phyloP scores from a whole-genome alignment of 352 stramenopile genomes.

The Pseudoperonospora humuli region DNA sequence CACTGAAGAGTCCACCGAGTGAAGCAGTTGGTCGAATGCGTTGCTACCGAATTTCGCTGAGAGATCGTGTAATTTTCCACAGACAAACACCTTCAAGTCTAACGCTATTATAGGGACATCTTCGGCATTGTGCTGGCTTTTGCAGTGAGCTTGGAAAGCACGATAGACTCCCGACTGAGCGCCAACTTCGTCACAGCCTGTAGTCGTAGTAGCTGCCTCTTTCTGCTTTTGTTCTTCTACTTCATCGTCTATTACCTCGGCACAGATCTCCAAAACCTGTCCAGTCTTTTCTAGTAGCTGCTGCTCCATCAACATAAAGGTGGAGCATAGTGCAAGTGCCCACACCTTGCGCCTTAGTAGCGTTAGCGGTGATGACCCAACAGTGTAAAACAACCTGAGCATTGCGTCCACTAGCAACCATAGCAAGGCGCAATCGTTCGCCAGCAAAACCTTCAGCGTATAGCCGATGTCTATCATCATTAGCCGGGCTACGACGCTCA shows the following conservation, averaged over 20 bases:
- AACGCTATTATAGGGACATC: slow-evolving; percentile 30
- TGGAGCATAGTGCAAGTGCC: slow-evolving; percentile 42
- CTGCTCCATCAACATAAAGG: slow-evolving; percentile 32
- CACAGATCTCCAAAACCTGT: slow-evolving; percentile 55
- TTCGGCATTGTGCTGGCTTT: slow-evolving; percentile 23
- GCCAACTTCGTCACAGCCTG: slow-evolving; percentile 7
- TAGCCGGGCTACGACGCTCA: slow-evolving; percentile 49
- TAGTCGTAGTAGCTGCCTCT: slow-evolving; percentile 1
- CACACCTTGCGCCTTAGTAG: slow-evolving; percentile 60
- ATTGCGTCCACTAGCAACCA: slow-evolving; percentile 44
- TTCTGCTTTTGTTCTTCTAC: slow-evolving; percentile 25
- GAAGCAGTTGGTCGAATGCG: slow-evolving; percentile 44
- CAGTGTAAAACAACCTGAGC: slow-evolving; percentile 65
- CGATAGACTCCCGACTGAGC: slow-evolving; percentile 35
- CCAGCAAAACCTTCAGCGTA: slow-evolving; percentile 35
- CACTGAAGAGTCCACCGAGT: slow-evolving; percentile 51
- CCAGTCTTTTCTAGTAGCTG: slow-evolving; percentile 47
- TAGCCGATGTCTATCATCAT: slow-evolving; percentile 43
- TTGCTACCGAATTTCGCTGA: slow-evolving; percentile 28
- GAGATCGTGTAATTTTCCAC: slow-evolving; percentile 33
- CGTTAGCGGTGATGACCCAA: slow-evolving; percentile 50
- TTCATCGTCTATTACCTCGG: slow-evolving; percentile 67
- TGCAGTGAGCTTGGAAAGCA: slow-evolving; percentile 36
- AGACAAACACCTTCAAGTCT: slow-evolving; percentile 42
- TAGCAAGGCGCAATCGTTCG: slow-evolving; percentile 30